These are phyloP conservation scores for Xylariaceae sp. DNA, from an alignment of 2,329 filamentous ascomycete species.

Conservation along the genomic window DNA sequence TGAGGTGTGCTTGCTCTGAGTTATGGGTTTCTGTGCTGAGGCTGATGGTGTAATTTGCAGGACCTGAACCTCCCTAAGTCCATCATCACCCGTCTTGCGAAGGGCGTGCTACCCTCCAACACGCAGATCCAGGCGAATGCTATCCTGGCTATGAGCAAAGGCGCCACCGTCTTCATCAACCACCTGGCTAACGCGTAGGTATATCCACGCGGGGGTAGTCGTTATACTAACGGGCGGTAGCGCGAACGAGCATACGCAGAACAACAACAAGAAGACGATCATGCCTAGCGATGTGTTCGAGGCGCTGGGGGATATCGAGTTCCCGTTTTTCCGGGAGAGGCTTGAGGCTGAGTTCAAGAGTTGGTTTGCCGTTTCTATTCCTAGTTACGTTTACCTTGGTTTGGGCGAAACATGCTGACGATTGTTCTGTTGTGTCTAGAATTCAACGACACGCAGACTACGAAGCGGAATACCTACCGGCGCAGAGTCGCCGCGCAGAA, in stretches of 20 bases:
- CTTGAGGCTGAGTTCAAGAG: conserved; percentile 74
- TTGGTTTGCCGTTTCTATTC: conserved; percentile 38
- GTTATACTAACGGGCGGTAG: conserved; percentile 39
- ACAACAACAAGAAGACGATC: conserved; percentile 72
- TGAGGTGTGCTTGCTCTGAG: conserved; percentile 43
- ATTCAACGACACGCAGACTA: conserved; percentile 68
- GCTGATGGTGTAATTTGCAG: conserved; percentile 37
- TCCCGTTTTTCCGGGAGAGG: conserved; percentile 63
- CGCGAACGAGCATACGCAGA: conserved; percentile 66
- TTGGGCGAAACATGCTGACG: too few species aligned
- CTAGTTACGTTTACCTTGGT: too few species aligned
- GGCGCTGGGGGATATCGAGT: conserved; percentile 73
- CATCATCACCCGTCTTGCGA: conserved; percentile 74
- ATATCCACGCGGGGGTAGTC: neutral
- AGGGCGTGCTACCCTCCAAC: conserved; percentile 73
- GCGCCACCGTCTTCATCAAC: conserved; percentile 78
- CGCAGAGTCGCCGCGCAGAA: conserved; percentile 66
- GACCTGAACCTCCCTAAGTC: conserved; percentile 76
- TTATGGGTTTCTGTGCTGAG: neutral
- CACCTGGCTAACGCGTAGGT: conserved; percentile 71
- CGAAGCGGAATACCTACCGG: conserved; percentile 70
- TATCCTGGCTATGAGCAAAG: conserved; percentile 72
- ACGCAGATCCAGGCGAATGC: conserved; percentile 82
- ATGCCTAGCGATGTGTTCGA: conserved; percentile 71
- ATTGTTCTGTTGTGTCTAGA: conserved; percentile 40